Conservation (phyloP, 2,329 filamentous ascomycete species). For the Pestalotiopsis sp. region DNA sequence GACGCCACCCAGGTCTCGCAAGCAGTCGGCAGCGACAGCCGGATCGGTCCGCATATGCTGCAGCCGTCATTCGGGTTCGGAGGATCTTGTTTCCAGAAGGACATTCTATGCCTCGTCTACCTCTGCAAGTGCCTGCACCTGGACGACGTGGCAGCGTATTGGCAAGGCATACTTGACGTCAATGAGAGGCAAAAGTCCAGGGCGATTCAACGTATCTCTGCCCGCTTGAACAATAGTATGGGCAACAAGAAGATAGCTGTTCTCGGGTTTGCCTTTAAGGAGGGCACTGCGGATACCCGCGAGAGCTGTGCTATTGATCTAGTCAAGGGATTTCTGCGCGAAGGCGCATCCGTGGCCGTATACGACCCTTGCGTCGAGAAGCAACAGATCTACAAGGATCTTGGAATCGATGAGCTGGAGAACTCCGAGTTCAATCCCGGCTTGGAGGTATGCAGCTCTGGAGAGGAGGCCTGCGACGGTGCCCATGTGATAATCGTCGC, state of each 20-base stretch:
- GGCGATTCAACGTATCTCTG: background rate
- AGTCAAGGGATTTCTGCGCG: background rate
- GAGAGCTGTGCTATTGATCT: background rate
- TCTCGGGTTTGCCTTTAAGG: conserved; percentile 4
- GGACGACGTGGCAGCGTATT: background rate
- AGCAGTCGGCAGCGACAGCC: background rate
- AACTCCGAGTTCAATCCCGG: background rate
- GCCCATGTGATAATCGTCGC: background rate
- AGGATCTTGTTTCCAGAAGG: conserved; percentile 9
- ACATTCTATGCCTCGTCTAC: background rate
- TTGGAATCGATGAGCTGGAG: background rate
- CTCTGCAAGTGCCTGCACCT: background rate
- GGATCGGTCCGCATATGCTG: background rate
- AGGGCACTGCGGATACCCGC: background rate
- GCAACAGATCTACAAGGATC: background rate
- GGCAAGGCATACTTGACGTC: background rate
- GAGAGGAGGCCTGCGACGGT: background rate
- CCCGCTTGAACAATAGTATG: background rate
- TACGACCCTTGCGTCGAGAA: background rate
- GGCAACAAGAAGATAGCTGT: background rate
- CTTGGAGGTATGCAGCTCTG: background rate
- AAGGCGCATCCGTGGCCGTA: background rate
- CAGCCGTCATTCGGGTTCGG: background rate
- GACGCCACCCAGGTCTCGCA: background rate
- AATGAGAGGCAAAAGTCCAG: background rate